Evolutionary conservation across 139 green algal genomes (phyloP).

Genomic region (Chlamydomonas sp.): DNA sequence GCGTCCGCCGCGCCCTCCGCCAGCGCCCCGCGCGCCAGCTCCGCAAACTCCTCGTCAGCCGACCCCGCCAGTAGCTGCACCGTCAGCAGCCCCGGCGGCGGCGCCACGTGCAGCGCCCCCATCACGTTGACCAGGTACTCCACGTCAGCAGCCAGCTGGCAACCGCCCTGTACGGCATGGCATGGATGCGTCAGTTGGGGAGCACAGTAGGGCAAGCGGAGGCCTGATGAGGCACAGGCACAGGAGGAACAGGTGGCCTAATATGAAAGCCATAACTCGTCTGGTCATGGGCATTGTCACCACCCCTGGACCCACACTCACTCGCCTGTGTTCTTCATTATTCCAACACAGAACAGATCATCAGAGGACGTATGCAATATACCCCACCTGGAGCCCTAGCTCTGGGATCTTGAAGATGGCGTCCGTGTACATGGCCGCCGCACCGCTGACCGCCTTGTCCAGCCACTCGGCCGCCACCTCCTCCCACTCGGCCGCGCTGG

Average conservation of each 20-base stretch:
- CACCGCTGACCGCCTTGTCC: slow-evolving; percentile 65
- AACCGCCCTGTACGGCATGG: slow-evolving; percentile 51
- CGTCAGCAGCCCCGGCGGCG: slow-evolving; percentile 73
- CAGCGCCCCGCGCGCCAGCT: slow-evolving; percentile 15
- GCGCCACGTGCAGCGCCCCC: slow-evolving; percentile 78
- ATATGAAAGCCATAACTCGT: too few species aligned
- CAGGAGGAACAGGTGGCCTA: neutral
- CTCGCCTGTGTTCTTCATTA: neutral
- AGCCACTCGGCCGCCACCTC: slow-evolving; percentile 84
- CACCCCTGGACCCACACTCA: neutral
- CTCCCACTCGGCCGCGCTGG: slow-evolving; percentile 41
- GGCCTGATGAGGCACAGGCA: neutral
- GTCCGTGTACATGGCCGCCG: slow-evolving; percentile 32
- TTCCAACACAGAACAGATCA: neutral
- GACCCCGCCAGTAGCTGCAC: slow-evolving; percentile 64
- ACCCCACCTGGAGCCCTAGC: slow-evolving; percentile 21
- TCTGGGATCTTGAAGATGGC: slow-evolving; percentile 13
- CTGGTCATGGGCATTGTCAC: too few species aligned
- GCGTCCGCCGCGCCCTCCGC: slow-evolving; percentile 43
- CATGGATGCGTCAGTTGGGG: slow-evolving; percentile 30
- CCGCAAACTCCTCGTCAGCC: slow-evolving; percentile 36
- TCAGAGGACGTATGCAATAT: neutral
- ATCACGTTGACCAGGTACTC: slow-evolving; percentile 97
- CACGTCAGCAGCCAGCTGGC: slow-evolving; percentile 90
- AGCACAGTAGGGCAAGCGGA: neutral